phyloP scores from a whole-genome alignment of 169 alveolate species.

The Plasmodium gonderi region DNA sequence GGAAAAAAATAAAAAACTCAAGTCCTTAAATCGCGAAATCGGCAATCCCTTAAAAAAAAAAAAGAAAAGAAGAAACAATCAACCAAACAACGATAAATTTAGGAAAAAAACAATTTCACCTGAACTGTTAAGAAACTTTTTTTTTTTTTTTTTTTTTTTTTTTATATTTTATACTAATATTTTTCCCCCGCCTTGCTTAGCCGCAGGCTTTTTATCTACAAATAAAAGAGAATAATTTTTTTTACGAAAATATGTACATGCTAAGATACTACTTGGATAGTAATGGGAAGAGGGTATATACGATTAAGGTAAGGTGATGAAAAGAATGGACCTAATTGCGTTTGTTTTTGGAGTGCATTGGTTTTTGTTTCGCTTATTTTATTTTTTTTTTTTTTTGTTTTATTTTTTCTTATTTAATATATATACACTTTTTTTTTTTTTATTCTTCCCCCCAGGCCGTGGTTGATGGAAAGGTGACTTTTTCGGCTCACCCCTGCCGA shows the following conservation, averaged over 20 bases:
- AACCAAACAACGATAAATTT: neutral
- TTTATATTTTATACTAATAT: neutral
- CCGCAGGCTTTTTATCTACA: too few species aligned
- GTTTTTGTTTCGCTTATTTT: neutral
- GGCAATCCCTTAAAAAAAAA: neutral
- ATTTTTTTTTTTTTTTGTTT: neutral
- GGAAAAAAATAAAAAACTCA: neutral
- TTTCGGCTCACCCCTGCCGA: conserved; percentile 95
- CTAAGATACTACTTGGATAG: conserved; percentile 76
- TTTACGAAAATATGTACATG: conserved; percentile 24
- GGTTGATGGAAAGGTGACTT: conserved; percentile 83
- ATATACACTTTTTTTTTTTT: neutral
- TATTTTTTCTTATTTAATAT: neutral
- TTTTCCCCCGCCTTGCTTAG: neutral
- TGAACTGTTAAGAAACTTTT: neutral
- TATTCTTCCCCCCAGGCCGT: conserved; percentile 3
- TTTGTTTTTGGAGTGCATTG: too few species aligned
- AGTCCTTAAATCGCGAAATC: neutral
- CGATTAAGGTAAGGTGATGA: conserved; percentile 72
- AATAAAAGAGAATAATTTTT: neutral
- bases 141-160: neutral
- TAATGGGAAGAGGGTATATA: conserved; percentile 81
- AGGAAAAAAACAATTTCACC: neutral
- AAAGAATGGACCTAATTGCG: too few species aligned
- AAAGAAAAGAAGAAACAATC: neutral